Conservation (phyloP, 306 rosid genomes). For the Alnus rubra region DNA sequence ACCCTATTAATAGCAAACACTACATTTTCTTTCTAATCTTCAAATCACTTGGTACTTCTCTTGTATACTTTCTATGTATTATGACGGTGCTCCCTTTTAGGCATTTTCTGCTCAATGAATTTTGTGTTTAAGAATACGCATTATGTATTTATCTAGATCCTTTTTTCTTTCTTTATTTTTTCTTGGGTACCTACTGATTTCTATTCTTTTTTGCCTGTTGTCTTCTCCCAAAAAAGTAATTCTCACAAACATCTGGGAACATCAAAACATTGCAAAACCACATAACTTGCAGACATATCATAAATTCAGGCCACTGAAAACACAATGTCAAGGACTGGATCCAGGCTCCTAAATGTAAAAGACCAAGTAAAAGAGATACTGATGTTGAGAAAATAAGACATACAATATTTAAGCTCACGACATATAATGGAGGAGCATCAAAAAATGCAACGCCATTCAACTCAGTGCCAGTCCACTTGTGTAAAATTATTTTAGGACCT, state of each 20-base stretch:
- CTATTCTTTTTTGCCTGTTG: too few relatives aligned
- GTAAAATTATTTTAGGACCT: conserved; percentile 96
- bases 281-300: background rate
- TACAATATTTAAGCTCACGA: conserved; percentile 97
- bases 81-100: background rate
- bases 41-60: background rate
- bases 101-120: background rate
- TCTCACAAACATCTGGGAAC: too few relatives aligned
- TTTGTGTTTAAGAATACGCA: too few relatives aligned
- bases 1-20: too few relatives aligned
- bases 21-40: too few relatives aligned
- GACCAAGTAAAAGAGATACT: conserved; percentile 7
- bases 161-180: background rate
- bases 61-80: background rate
- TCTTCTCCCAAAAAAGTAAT: too few relatives aligned
- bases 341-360: conserved; percentile 7
- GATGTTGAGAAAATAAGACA: conserved; percentile 42
- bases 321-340: conserved; percentile 2
- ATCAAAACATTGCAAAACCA: background rate
- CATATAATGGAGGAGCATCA: conserved; percentile 90
- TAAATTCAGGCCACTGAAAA: background rate
- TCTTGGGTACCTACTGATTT: background rate
- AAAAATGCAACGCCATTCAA: conserved; percentile 90
- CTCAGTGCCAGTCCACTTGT: conserved; percentile 93
- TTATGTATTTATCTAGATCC: too few relatives aligned